Evolutionary conservation across 2,329 filamentous ascomycete genomes (phyloP).

Genomic region (Aaosphaeria arxii): DNA sequence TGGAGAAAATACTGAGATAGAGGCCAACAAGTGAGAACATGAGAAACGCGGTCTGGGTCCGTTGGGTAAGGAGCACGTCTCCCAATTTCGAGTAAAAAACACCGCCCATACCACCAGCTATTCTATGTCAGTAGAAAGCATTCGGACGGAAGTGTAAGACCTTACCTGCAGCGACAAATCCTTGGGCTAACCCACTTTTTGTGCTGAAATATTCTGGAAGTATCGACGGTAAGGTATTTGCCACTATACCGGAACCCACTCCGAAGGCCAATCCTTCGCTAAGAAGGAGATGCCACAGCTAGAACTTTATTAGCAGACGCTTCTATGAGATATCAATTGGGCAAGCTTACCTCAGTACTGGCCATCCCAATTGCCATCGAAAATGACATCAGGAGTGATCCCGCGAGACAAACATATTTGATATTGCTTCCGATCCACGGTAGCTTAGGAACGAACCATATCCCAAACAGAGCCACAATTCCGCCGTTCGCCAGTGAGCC

Average conservation of each 20-base stretch:
- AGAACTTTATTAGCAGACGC: neutral
- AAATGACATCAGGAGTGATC: constrained; percentile 9
- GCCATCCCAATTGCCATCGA: constrained; percentile 12
- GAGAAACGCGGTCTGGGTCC: too few relatives aligned
- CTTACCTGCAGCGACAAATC: constrained; percentile 12
- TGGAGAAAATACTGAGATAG: constrained; percentile 37
- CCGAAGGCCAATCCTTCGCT: constrained; percentile 46
- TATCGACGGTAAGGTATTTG: constrained; percentile 45
- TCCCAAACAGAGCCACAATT: constrained; percentile 12
- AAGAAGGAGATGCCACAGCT: constrained; percentile 41
- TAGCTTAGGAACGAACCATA: constrained; percentile 15
- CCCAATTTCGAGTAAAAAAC: constrained; percentile 17
- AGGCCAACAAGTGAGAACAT: too few relatives aligned
- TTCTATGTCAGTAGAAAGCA: neutral
- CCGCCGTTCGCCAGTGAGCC: constrained; percentile 18
- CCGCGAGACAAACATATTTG: constrained; percentile 10
- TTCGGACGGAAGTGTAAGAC: neutral
- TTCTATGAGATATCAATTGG: neutral
- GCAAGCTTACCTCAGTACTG: constrained; percentile 13
- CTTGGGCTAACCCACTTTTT: constrained; percentile 39
- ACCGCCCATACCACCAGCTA: constrained; percentile 15
- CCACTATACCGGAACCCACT: constrained; percentile 44
- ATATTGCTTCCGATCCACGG: constrained; percentile 15
- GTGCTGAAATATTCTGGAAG: constrained; percentile 51
- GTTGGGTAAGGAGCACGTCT: constrained; percentile 35